These are phyloP conservation scores for Chlamydomonas reinhardtii DNA, from an alignment of 163 green algal species.

Conservation along the genomic window DNA sequence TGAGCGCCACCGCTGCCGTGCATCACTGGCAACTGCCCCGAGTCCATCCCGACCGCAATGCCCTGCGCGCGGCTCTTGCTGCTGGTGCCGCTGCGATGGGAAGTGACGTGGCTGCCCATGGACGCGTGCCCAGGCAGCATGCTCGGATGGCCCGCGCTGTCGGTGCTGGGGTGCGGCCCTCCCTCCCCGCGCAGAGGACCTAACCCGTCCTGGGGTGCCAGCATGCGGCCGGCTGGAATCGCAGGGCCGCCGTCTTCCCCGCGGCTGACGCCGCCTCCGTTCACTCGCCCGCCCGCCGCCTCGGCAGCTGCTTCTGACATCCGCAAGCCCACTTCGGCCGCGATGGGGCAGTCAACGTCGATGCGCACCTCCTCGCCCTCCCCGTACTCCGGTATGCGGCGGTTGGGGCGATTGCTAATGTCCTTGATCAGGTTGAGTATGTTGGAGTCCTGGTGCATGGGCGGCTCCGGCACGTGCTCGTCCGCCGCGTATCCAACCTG, in stretches of 20 bases:
- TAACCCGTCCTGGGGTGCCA: no score
- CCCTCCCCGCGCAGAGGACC: no score
- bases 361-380: not conserved
- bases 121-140: no score
- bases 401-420: slow-evolving; percentile 40
- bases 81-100: no score
- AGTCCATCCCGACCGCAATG: not conserved
- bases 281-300: not conserved
- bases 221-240: no score
- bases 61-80: not conserved
- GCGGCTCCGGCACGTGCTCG: not conserved
- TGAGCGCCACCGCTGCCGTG: not conserved
- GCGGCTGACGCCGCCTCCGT: no score
- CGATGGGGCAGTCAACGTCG: not conserved
- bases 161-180: no score
- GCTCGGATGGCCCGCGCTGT: no score
- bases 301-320: no score
- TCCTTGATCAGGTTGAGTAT: slow-evolving; percentile 39
- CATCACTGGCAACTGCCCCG: not conserved
- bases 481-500: slow-evolving; percentile 28
- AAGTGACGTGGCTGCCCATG: no score
- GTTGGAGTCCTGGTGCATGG: slow-evolving; percentile 19
- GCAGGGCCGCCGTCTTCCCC: no score
- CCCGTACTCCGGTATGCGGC: not conserved
- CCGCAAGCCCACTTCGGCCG: not conserved